These are phyloP conservation scores for Solanum bukasovii DNA, from an alignment of 257 asterid species.

Conservation along the genomic window DNA sequence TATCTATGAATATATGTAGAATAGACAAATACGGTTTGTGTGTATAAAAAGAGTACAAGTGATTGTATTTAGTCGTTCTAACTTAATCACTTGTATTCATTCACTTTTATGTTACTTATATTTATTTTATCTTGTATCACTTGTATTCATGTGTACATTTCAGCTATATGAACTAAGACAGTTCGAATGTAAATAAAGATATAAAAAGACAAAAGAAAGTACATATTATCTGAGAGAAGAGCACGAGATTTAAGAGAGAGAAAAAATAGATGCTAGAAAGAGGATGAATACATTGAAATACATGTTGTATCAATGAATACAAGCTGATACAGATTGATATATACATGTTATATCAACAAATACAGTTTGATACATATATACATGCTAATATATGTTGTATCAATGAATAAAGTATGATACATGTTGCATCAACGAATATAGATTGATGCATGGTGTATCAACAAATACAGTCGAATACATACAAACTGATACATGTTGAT, in stretches of 20 bases:
- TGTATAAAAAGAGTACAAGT: background rate
- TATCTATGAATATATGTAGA: too few relatives aligned
- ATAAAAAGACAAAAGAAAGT: too few relatives aligned
- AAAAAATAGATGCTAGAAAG: background rate
- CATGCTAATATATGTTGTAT: background rate
- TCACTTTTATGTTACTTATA: background rate
- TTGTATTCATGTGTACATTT: background rate
- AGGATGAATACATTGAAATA: background rate
- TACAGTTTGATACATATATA: background rate
- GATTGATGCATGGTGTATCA: background rate
- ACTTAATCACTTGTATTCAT: background rate
- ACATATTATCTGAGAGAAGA: background rate
- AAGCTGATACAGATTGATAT: background rate
- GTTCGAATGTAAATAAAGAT: too few relatives aligned
- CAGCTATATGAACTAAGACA: too few relatives aligned
- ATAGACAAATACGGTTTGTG: background rate
- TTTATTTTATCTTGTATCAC: background rate
- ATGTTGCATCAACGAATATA: background rate
- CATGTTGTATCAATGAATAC: too few relatives aligned
- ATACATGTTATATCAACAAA: background rate
- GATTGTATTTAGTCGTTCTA: background rate
- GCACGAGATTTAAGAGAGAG: background rate
- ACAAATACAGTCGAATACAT: background rate
- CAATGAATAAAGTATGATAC: background rate
- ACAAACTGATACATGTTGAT: too few relatives aligned